Base-by-base conservation (phyloP, 2,329 filamentous ascomycete species). In the Arthrinium puccinioides region DNA sequence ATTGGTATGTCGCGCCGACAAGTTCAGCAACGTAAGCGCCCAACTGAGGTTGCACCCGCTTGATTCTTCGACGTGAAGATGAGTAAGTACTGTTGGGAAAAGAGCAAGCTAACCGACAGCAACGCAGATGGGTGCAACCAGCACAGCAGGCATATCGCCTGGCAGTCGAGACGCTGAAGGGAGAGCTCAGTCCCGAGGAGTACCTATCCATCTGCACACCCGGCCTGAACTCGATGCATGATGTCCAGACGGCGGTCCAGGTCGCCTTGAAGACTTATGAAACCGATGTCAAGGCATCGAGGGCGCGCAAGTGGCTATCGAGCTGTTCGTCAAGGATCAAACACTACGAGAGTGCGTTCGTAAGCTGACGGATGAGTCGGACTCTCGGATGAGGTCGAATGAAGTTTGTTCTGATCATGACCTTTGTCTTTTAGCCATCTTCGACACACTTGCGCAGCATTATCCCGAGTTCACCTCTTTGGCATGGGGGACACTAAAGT, bases 361-460 rank as follows among this genome's bases (percentile, higher is more conserved):
- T n/a, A n/a, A n/a, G n/a, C n/a, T n/a, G n/a, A n/a, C n/a, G n/a
- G n/a, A n/a, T n/a, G n/a, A n/a, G 9, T 30, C 14, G 13, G 15
- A 4, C 13, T 11, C 8, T 30, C 21, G 6, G 5, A 18, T 4
- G 24, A 5, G 28, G 13, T 15, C 6, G 13, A 9, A 18, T 20
- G 2, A 4, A 11, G 11, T n/a, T 9, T 9, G 13, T 16, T 7
- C 13, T 21, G 21, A 6, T 21, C n/a, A 11, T 13, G 2, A 2
- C 9, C 8, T 13, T 13, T 25, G 9, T 25, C 8, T 6, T 15
- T 15, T n/a, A 28, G 16, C 28, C 19, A 11, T 40, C 23, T 29
- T 40, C 2, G 38, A 40, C n/a, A 30, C 33, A 10, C n/a, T 40
- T 13, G 26, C 21, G 6, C 38, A 40, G 21, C 38, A 40, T 9